Base-by-base conservation (phyloP, 2,329 filamentous ascomycete genomes). In the Paraphoma chrysanthemicola region DNA sequence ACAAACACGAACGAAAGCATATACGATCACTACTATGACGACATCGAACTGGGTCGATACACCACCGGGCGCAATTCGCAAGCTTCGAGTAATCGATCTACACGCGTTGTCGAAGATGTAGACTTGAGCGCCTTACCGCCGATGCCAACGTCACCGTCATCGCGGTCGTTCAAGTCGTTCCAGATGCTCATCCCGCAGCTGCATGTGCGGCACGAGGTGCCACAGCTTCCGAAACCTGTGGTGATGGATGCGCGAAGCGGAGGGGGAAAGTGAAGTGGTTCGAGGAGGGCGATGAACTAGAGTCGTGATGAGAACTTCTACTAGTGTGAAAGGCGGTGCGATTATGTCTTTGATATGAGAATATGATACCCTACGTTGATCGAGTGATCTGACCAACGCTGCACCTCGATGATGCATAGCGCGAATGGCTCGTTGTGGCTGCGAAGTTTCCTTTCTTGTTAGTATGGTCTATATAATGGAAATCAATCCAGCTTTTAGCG, bases 31-130 rank as follows among this genome's bases (percentile, higher is more conserved):
- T 61, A 63, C 45, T 67, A 66, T 44, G 58, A 67, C 2, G 68
- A 71, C 17, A 68, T 71, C 3, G 68, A 72, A 41, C 39, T 73
- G 30, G 69, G 69, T 2, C 56, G 46, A 23, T 64, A 52, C 46
- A 62, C 63, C 2, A 62, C 61, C 2, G 52, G 51, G 11, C 48
- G 44, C 11, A 62, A 57, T 29, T 66, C 64, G 6, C 45, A 36
- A 11, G 18, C 51, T 8, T 59, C 55, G 3, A 66, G 53, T 33
- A 39, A 54, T 11, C 33, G 56, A n/a, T 60, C 58, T 12, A 48
- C 39, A 6, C 45, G 46, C 2, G 31, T 41, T 14, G 33, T 46
- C 3, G 58, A 64, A 4, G 60, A 54, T 1, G 43, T 41, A 8
- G 58, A 66, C 3, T 12, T 62, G 1, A 54, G 59, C 23, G 68